These are phyloP conservation scores for Euphorbia peplus DNA, from an alignment of 345 rosid species.

Conservation along the genomic window DNA sequence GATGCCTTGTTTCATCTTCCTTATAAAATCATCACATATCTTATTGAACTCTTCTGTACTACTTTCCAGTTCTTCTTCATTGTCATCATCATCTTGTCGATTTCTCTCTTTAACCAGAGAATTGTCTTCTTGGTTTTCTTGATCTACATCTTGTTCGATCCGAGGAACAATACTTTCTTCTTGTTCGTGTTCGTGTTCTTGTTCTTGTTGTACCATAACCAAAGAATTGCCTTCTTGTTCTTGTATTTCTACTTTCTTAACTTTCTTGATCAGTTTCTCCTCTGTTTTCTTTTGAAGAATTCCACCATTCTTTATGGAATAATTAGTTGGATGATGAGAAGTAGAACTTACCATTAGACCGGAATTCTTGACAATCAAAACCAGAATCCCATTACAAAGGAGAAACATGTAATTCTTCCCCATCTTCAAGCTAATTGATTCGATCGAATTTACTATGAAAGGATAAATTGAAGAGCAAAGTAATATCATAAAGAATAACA, in stretches of 20 bases:
- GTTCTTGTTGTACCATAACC: neutral
- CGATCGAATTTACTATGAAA: constrained; percentile 5
- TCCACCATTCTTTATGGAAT: constrained; percentile 12
- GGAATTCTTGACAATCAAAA: constrained; percentile 42
- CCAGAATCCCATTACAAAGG: constrained; percentile 67
- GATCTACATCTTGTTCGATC: constrained; percentile 17
- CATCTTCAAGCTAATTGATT: constrained; percentile 24
- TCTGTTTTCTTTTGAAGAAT: constrained; percentile 18
- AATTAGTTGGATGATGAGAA: constrained; percentile 8
- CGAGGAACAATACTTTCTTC: too few relatives aligned
- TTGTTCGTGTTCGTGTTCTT: too few relatives aligned
- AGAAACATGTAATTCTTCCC: constrained; percentile 67
- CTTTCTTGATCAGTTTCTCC: constrained; percentile 21
- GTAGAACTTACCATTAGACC: constrained; percentile 27
- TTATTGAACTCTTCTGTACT: constrained; percentile 61
- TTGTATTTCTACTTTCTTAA: constrained; percentile 5
- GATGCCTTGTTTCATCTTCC: constrained; percentile 48
- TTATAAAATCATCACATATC: constrained; percentile 72
- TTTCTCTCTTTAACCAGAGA: neutral
- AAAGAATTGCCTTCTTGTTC: neutral
- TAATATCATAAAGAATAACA: constrained; percentile 38
- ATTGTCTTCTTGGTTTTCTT: constrained; percentile 6
- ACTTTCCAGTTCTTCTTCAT: constrained; percentile 28
- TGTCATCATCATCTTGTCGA: constrained; percentile 15
- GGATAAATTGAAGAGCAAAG: constrained; percentile 33